phyloP scores from a whole-genome alignment of 202 grass and related monocot species.

The Hordeum pubiflorum region DNA sequence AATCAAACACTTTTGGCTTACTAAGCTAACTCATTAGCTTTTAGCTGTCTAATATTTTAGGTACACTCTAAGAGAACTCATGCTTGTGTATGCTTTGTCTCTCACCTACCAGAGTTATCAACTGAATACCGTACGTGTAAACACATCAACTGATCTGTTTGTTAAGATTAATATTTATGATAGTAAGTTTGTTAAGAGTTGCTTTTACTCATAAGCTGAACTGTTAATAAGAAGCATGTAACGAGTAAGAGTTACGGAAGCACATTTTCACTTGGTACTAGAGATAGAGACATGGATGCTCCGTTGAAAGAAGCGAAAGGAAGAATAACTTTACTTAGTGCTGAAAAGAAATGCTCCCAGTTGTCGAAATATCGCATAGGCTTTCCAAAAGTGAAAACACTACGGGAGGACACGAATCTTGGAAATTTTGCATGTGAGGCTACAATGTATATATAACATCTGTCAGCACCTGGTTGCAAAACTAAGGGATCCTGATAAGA shows the following conservation, averaged over 20 bases:
- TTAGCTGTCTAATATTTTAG: too few species aligned
- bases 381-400: conserved; percentile 33
- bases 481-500: not conserved
- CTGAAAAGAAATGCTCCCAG: not conserved
- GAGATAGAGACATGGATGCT: not conserved
- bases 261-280: not conserved
- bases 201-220: not conserved
- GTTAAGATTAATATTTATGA: too few species aligned
- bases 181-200: not conserved
- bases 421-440: not conserved
- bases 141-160: too few species aligned
- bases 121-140: too few species aligned
- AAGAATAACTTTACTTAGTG: conserved; percentile 31
- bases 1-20: not conserved
- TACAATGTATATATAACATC: not conserved
- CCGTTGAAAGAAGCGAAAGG: not conserved
- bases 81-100: too few species aligned
- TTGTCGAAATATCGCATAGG: not conserved
- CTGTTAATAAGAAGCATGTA: not conserved
- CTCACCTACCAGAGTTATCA: too few species aligned
- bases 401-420: conserved; percentile 4
- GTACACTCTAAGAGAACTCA: too few species aligned
- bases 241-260: not conserved
- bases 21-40: too few species aligned
- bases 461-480: not conserved